These are phyloP conservation scores for Ceratobasidium theobromae DNA, from an alignment of 1,284 basidiomycete genomes.

Conservation along the genomic window DNA sequence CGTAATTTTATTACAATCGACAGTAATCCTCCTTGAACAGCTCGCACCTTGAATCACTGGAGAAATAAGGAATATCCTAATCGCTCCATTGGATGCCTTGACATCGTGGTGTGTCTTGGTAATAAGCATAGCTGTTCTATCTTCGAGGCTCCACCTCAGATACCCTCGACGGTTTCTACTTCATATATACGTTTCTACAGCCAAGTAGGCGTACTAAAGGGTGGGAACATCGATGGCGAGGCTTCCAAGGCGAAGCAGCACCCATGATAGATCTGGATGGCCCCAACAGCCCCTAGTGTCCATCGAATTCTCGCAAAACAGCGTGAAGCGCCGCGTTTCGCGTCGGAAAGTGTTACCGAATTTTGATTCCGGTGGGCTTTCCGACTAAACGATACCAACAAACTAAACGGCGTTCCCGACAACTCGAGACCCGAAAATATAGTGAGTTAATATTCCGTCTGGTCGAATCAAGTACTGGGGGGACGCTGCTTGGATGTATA, in stretches of 20 bases:
- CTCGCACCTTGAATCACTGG: slow-evolving; percentile 54
- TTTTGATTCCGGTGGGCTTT: not conserved
- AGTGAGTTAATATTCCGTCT: slow-evolving; percentile 3
- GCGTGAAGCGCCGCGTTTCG: not conserved
- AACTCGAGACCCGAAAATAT: slow-evolving; percentile 21
- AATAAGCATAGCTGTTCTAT: slow-evolving; percentile 64
- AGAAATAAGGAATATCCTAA: slow-evolving; percentile 76
- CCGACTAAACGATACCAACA: slow-evolving; percentile 12
- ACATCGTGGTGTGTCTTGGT: slow-evolving; percentile 76
- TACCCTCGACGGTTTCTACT: not conserved
- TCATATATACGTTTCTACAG: slow-evolving; percentile 9
- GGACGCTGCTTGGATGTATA: not conserved
- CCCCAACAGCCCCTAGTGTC: not conserved
- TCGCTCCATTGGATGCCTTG: slow-evolving; percentile 57
- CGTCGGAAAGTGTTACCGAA: not conserved
- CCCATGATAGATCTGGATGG: too few species aligned
- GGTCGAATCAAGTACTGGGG: not conserved
- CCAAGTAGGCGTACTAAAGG: not conserved
- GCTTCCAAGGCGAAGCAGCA: too few species aligned
- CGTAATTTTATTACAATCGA: not conserved
- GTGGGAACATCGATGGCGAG: slow-evolving; percentile 31
- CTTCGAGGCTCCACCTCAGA: not conserved
- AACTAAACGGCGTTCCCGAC: slow-evolving; percentile 22
- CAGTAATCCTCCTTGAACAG: not conserved
- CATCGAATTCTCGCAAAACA: not conserved